Percentiles rank a stretch among this genome's conserved stretches.
phyloP scores from a whole-genome alignment of 139 green algal genomes.

The Picochlorum sp. region DNA sequence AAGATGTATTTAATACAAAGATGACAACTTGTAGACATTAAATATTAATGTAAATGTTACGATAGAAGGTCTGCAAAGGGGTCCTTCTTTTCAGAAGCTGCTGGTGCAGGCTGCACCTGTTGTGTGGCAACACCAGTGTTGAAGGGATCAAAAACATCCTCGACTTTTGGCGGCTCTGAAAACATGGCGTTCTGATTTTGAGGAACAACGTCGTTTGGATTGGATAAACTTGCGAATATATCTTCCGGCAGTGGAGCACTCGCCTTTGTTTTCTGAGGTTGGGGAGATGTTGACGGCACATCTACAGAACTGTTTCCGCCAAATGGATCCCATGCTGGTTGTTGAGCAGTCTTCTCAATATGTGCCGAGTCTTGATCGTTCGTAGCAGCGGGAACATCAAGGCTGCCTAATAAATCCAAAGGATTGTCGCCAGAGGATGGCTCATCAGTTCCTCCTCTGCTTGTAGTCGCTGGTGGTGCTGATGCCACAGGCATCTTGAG shows the following conservation, averaged over 20 bases:
- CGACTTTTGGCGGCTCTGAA: too few species aligned
- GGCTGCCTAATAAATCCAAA: not conserved
- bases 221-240: too few species aligned
- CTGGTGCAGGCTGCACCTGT: not conserved
- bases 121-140: not conserved
- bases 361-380: not conserved
- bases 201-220: too few species aligned
- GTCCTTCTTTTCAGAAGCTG: not conserved
- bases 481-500: slow-evolving; percentile 18
- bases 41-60: not conserved
- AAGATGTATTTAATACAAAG: too few species aligned
- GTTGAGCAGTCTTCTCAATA: not conserved
- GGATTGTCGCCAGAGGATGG: too few species aligned
- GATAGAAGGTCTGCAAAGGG: not conserved
- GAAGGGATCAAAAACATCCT: not conserved
- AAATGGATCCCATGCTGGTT: not conserved
- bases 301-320: not conserved
- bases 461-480: not conserved
- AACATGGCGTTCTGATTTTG: too few species aligned
- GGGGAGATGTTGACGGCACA: too few species aligned
- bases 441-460: too few species aligned
- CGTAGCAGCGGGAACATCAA: not conserved
- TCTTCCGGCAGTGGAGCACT: too few species aligned
- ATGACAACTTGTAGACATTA: too few species aligned
- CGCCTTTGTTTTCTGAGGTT: too few species aligned